Conservation (phyloP, 495 filamentous ascomycete species). For the Ramalina intermedia region DNA sequence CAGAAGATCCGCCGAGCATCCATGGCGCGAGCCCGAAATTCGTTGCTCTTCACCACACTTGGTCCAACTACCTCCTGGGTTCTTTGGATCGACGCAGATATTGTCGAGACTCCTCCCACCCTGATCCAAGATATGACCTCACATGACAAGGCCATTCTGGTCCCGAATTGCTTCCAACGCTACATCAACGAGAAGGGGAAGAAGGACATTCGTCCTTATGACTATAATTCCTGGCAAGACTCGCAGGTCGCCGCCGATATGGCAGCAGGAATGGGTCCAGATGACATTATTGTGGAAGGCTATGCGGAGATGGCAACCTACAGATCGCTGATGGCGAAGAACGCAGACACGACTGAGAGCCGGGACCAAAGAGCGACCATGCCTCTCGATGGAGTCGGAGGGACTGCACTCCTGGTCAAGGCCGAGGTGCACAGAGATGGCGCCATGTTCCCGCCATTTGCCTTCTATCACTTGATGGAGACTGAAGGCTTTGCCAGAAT, state of each 20-base stretch:
- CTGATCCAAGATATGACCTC: conserved; percentile 85
- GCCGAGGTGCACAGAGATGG: conserved; percentile 95
- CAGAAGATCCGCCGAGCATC: conserved; percentile 76
- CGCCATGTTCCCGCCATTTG: conserved; percentile 94
- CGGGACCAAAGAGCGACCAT: conserved; percentile 48
- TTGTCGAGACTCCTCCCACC: conserved; percentile 71
- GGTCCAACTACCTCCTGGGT: conserved; percentile 93
- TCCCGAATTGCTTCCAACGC: conserved; percentile 90
- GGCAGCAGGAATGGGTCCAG: conserved; percentile 62
- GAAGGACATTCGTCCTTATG: conserved; percentile 69
- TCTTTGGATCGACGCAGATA: conserved; percentile 87
- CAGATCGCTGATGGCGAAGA: conserved; percentile 80
- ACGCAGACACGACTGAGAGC: conserved; percentile 36
- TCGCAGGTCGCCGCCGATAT: conserved; percentile 60
- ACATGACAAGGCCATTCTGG: conserved; percentile 77
- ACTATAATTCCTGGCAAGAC: conserved; percentile 96
- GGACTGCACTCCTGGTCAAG: conserved; percentile 87
- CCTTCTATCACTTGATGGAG: conserved; percentile 94
- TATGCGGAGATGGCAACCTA: conserved; percentile 89
- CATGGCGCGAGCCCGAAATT: conserved; percentile 89
- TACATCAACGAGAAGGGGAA: conserved; percentile 63
- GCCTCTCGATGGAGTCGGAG: conserved; percentile 80
- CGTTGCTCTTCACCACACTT: conserved; percentile 89
- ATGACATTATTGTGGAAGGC: conserved; percentile 88
- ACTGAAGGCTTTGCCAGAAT: conserved; percentile 98